A percentile compares a stretch with the other conserved stretches of the same genome.
These are phyloP conservation scores for Solanum chaucha DNA, from an alignment of 257 asterid species.

Conservation along the genomic window DNA sequence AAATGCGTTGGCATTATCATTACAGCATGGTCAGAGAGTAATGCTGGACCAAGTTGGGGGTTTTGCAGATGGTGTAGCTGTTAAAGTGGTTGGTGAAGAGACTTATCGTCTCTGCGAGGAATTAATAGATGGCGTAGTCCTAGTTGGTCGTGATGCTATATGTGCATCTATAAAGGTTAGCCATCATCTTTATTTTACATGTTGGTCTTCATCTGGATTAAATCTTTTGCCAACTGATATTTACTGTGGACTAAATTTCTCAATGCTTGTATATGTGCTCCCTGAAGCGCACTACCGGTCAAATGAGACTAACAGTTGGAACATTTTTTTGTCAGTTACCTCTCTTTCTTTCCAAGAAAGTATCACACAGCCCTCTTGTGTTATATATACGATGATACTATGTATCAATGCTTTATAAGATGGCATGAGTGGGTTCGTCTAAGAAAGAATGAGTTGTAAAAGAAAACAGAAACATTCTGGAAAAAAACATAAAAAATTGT, in stretches of 20 bases:
- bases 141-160: slow-evolving; percentile 89
- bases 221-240: not conserved
- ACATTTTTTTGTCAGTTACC: not conserved
- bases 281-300: not conserved
- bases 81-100: slow-evolving; percentile 90
- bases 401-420: not conserved
- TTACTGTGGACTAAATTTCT: not conserved
- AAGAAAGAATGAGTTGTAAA: not conserved
- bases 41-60: slow-evolving; percentile 89
- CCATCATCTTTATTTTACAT: not conserved
- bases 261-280: not conserved
- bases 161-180: slow-evolving; percentile 97
- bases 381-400: not conserved
- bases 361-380: not conserved
- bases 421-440: not conserved
- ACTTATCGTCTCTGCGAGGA: slow-evolving; percentile 72
- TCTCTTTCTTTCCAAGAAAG: not conserved
- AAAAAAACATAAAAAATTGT: not conserved
- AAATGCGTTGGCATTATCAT: slow-evolving; percentile 85
- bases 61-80: slow-evolving; percentile 98
- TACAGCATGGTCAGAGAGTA: slow-evolving; percentile 70
- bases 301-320: not conserved
- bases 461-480: not conserved
- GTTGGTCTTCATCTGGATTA: not conserved
- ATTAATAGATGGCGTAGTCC: slow-evolving; percentile 79